phyloP scores from a whole-genome alignment of 306 rosid genomes.

The Vicia villosa region DNA sequence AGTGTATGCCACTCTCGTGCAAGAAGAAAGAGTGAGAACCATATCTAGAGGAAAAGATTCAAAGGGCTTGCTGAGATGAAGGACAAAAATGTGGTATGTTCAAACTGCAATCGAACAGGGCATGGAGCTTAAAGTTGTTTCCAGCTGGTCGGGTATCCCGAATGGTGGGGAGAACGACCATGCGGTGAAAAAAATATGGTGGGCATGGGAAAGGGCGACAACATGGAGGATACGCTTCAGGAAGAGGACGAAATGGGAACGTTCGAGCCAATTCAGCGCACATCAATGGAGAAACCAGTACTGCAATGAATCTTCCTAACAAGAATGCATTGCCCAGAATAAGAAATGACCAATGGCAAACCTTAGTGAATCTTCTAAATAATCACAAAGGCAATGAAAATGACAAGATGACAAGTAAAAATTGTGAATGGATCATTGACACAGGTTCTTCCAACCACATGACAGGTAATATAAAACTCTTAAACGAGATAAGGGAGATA shows the following conservation, averaged over 20 bases:
- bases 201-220: not conserved
- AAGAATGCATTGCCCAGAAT: not conserved
- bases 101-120: not conserved
- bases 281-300: not conserved
- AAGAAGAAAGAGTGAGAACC: too few species aligned
- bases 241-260: not conserved
- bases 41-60: too few species aligned
- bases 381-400: too few species aligned
- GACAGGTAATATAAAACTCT: not conserved
- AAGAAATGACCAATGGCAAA: not conserved
- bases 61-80: not conserved
- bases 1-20: not conserved
- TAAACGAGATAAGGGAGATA: not conserved
- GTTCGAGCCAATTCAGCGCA: not conserved
- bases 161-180: not conserved
- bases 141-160: not conserved
- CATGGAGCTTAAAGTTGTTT: not conserved
- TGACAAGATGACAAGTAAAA: too few species aligned
- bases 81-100: not conserved
- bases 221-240: not conserved
- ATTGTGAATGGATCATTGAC: not conserved
- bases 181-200: not conserved
- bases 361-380: not conserved
- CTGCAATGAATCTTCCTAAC: not conserved
- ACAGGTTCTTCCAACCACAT: too few species aligned